phyloP scores from a whole-genome alignment of 495 filamentous ascomycete genomes.

The Pyronema domesticum region DNA sequence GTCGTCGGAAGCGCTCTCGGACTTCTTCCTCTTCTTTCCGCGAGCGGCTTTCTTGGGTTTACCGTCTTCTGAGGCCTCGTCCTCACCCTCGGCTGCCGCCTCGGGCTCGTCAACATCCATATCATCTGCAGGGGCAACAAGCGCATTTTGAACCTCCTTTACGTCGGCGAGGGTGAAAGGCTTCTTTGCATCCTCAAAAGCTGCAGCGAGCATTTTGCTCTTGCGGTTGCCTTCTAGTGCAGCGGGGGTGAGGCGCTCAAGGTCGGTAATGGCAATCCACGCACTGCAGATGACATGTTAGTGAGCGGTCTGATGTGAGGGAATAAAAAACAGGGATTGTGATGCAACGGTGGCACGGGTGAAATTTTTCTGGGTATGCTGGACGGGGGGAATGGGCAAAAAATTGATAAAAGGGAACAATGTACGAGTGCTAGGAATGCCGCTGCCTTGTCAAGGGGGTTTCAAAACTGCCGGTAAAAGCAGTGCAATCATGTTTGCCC shows the following conservation, averaged over 20 bases:
- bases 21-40: conserved; percentile 21
- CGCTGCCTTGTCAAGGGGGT: no score
- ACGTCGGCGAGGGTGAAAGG: conserved; percentile 19
- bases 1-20: conserved; percentile 19
- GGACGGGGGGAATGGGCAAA: no score
- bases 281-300: conserved; percentile 5
- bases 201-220: conserved; percentile 19
- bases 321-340: background rate
- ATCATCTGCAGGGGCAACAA: conserved; percentile 3
- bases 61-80: conserved; percentile 6
- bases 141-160: conserved; percentile 11
- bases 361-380: background rate
- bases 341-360: background rate
- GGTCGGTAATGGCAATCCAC: conserved; percentile 15
- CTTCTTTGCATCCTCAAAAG: conserved; percentile 13
- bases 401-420: no score
- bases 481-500: no score
- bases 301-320: no score
- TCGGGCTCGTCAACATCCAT: conserved; percentile 4
- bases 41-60: conserved; percentile 10
- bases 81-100: background rate
- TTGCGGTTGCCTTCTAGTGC: conserved; percentile 14
- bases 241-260: conserved; percentile 19
- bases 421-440: no score
- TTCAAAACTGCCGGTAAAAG: no score